A percentile compares a stretch with the other conserved stretches of the same genome.
These are phyloP conservation scores for Elymus sibiricus DNA, from an alignment of 176 grass and related monocot species.

Conservation along the genomic window DNA sequence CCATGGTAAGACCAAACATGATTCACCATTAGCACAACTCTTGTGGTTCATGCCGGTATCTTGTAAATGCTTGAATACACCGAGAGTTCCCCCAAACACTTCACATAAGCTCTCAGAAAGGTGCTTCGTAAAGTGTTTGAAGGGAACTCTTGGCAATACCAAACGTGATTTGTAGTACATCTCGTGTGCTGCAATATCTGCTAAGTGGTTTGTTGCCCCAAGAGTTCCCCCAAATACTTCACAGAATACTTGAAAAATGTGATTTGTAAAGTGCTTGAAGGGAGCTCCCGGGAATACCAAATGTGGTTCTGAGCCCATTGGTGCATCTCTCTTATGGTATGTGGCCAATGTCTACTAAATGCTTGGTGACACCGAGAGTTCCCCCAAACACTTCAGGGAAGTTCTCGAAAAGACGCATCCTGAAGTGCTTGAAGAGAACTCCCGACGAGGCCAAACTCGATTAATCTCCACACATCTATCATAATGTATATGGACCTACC, in stretches of 20 bases:
- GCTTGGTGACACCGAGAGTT: slow-evolving; percentile 29
- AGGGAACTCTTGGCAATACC: slow-evolving; percentile 34
- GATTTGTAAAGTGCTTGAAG: slow-evolving; percentile 28
- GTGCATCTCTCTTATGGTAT: background rate
- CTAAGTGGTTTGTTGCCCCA: background rate
- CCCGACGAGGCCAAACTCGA: slow-evolving; percentile 22
- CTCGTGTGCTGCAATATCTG: background rate
- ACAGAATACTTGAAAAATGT: background rate
- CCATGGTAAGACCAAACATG: slow-evolving; percentile 13
- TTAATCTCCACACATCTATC: background rate
- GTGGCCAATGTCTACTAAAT: background rate
- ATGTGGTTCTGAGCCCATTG: background rate
- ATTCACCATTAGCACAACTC: background rate
- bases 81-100: slow-evolving; percentile 69
- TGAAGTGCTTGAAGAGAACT: slow-evolving; percentile 60
- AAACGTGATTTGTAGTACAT: background rate
- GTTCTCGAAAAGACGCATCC: accelerated
- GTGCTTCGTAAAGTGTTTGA: slow-evolving; percentile 28
- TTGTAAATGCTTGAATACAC: too few species aligned
- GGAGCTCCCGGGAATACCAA: slow-evolving; percentile 30
- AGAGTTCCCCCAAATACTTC: slow-evolving; percentile 59
- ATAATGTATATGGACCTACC: background rate
- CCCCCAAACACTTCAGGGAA: slow-evolving; percentile 50
- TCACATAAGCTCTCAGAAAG: background rate
- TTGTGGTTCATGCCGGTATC: too few species aligned